phyloP scores from a whole-genome alignment of 1,139 yeast genomes.

The Cylindricascospora bacillispora region DNA sequence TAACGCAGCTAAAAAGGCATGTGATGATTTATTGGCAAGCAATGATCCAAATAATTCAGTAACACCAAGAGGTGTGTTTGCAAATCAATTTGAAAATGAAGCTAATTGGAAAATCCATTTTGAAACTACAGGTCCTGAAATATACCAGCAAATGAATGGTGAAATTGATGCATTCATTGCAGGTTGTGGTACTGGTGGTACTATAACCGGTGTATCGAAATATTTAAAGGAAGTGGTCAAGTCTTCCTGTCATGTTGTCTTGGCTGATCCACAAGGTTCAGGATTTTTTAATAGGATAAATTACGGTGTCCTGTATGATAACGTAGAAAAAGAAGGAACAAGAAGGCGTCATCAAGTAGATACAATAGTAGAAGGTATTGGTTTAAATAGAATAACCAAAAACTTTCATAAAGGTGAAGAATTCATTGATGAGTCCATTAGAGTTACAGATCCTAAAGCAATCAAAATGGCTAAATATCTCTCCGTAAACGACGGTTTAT shows the following conservation, averaged over 20 bases:
- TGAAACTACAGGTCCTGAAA: constrained; percentile 81
- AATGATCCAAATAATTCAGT: constrained; percentile 31
- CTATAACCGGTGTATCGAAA: constrained; percentile 53
- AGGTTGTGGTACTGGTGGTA: constrained; percentile 57
- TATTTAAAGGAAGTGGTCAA: constrained; percentile 46
- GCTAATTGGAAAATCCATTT: constrained; percentile 82
- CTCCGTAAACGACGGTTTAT: constrained; percentile 74
- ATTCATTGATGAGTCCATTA: constrained; percentile 62
- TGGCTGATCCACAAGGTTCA: constrained; percentile 95
- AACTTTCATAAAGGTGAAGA: constrained; percentile 65
- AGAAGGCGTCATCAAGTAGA: constrained; percentile 94
- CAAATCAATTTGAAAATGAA: constrained; percentile 92
- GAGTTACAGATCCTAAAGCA: constrained; percentile 73
- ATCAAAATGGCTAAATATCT: constrained; percentile 76
- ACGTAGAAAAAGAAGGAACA: constrained; percentile 82
- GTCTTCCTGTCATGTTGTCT: constrained; percentile 32
- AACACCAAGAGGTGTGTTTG: constrained; percentile 52
- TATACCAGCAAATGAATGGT: constrained; percentile 54
- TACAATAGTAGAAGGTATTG: constrained; percentile 88
- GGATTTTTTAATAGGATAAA: constrained; percentile 80
- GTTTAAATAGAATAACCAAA: constrained; percentile 72
- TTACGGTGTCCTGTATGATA: constrained; percentile 86
- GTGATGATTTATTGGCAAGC: constrained; percentile 33
- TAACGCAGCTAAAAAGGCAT: constrained; percentile 65
- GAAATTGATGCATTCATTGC: constrained; percentile 64